Percentiles rank a stretch among this genome's conserved stretches.
These are phyloP conservation scores for Aethionema arabicum DNA, from an alignment of 345 rosid genomes.

Conservation along the genomic window DNA sequence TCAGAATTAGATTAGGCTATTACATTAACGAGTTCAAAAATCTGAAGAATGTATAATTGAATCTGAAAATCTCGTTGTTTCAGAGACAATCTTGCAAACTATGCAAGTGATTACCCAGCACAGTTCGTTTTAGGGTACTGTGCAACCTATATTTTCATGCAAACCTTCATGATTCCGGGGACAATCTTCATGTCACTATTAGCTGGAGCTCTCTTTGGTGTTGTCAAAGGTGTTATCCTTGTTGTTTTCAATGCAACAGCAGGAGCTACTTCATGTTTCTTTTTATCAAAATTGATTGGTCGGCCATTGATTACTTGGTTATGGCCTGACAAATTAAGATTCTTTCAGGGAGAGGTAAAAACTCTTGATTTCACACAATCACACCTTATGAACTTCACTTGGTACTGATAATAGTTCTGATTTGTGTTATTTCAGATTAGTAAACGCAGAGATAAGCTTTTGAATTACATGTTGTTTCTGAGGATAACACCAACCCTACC, in stretches of 20 bases:
- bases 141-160: constrained; percentile 97
- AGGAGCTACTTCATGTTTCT: constrained; percentile 94
- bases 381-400: not conserved
- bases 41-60: not conserved
- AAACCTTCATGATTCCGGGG: constrained; percentile 99
- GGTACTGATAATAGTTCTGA: constrained; percentile 6
- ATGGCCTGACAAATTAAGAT: constrained; percentile 94
- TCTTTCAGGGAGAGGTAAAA: constrained; percentile 91
- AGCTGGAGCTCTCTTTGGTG: constrained; percentile 98
- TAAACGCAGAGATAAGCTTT: constrained; percentile 83
- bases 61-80: constrained; percentile 24
- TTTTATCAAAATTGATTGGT: constrained; percentile 89
- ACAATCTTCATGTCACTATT: constrained; percentile 97
- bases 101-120: constrained; percentile 73
- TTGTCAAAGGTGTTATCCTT: constrained; percentile 74
- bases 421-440: constrained; percentile 56
- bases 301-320: constrained; percentile 88
- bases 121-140: constrained; percentile 91
- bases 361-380: constrained; percentile 2
- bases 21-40: not conserved
- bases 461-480: constrained; percentile 95
- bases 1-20: not conserved
- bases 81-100: constrained; percentile 81
- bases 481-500: constrained; percentile 94
- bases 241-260: constrained; percentile 93